Evolutionary conservation across 352 stramenopile genomes (phyloP).

Genomic region (Globisporangium sylvaticum): DNA sequence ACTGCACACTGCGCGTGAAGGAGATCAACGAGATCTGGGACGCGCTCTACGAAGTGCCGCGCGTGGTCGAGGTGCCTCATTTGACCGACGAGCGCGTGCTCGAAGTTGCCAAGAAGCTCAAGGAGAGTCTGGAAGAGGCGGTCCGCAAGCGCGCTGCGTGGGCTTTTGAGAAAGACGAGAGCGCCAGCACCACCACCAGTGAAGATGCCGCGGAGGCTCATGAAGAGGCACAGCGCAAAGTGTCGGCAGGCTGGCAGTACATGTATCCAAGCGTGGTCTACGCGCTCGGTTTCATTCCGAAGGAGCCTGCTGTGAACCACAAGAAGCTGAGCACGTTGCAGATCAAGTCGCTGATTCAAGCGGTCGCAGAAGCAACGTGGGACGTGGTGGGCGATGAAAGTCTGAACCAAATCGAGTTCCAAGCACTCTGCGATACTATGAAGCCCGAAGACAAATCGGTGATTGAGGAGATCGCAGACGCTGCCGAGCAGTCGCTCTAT

Average conservation of each 20-base stretch:
- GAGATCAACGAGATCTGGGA: slow-evolving; percentile 75
- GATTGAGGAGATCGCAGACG: slow-evolving; percentile 25
- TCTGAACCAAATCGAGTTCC: slow-evolving; percentile 67
- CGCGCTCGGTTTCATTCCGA: slow-evolving; percentile 57
- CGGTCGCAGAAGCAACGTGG: slow-evolving; percentile 62
- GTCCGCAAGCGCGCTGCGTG: slow-evolving; percentile 63
- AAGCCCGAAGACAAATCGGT: slow-evolving; percentile 25
- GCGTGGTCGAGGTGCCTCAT: slow-evolving; percentile 66
- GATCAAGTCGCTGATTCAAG: slow-evolving; percentile 84
- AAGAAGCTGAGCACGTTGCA: slow-evolving; percentile 80
- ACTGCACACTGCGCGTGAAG: slow-evolving; percentile 68
- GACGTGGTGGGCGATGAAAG: slow-evolving; percentile 49
- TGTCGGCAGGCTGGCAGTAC: slow-evolving; percentile 35
- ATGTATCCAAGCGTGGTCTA: slow-evolving; percentile 78
- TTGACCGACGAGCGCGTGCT: slow-evolving; percentile 43
- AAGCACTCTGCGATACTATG: slow-evolving; percentile 69
- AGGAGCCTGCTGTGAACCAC: slow-evolving; percentile 29
- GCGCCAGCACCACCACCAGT: slow-evolving; percentile 12
- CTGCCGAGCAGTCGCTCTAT: slow-evolving; percentile 51
- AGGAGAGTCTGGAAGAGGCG: slow-evolving; percentile 30
- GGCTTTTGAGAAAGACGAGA: slow-evolving; percentile 31
- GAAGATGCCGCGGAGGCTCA: neutral
- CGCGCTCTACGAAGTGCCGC: slow-evolving; percentile 54
- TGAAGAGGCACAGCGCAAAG: slow-evolving; percentile 16
- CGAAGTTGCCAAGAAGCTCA: slow-evolving; percentile 39